Conservation (phyloP, 805 yeast species). For the Starmerella powellii region DNA sequence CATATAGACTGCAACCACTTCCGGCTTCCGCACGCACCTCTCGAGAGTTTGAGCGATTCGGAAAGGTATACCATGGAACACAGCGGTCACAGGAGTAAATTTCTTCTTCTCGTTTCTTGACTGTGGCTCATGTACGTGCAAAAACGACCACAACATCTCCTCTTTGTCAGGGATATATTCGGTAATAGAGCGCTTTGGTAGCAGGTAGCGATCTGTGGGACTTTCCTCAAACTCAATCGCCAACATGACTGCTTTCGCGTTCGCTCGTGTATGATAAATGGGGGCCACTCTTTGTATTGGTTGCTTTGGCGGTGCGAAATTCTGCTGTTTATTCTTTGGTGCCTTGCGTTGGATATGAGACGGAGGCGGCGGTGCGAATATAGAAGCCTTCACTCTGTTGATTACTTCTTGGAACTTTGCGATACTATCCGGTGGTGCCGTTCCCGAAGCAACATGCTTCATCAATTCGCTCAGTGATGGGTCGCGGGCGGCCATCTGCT, state of each 20-base stretch:
- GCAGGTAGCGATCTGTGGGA: constrained; percentile 54
- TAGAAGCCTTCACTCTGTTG: constrained; percentile 47
- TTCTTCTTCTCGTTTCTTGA: constrained; percentile 1
- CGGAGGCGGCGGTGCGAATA: constrained; percentile 13
- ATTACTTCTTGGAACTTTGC: constrained; percentile 70
- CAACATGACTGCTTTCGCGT: constrained; percentile 34
- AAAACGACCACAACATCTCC: constrained; percentile 31
- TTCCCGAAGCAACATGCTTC: constrained; percentile 78
- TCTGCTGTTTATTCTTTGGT: constrained; percentile 45
- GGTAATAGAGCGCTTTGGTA: constrained; percentile 67
- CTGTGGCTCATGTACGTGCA: constrained; percentile 20
- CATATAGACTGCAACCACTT: constrained; percentile 52
- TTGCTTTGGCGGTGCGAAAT: constrained; percentile 25
- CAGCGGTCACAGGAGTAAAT: constrained; percentile 53
- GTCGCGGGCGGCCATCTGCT: constrained; percentile 68
- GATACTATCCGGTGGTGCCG: constrained; percentile 60
- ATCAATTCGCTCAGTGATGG: constrained; percentile 55
- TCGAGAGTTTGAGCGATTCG: constrained; percentile 51
- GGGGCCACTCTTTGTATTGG: constrained; percentile 3
- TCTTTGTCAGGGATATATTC: constrained; percentile 36
- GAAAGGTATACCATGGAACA: constrained; percentile 51
- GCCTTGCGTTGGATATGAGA: not conserved
- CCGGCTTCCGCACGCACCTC: constrained; percentile 50
- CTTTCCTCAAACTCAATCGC: constrained; percentile 79
- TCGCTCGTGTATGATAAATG: constrained; percentile 15